These are phyloP conservation scores for Leptodermis oblonga DNA, from an alignment of 257 asterid species.

Conservation along the genomic window DNA sequence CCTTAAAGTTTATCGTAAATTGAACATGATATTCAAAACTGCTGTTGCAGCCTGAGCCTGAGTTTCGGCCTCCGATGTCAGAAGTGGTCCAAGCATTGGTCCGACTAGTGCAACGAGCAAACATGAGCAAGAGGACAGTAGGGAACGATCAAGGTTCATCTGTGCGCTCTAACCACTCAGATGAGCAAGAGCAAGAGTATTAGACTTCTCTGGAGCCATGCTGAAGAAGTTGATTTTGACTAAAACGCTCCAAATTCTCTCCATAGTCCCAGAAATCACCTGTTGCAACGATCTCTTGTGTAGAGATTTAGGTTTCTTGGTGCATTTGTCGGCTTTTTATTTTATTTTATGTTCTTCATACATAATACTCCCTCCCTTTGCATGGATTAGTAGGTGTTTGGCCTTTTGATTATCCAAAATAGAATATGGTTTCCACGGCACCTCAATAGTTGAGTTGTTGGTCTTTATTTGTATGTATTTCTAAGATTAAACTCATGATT, in stretches of 20 bases:
- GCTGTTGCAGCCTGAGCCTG: conserved; percentile 81
- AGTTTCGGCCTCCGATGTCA: conserved; percentile 96
- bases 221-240: background rate
- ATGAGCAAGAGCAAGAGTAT: conserved; percentile 46
- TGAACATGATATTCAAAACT: background rate
- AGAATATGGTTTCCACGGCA: background rate
- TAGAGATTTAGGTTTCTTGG: conserved; percentile 1
- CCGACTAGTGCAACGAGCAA: conserved; percentile 88
- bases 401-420: background rate
- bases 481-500: background rate
- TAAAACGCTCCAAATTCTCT: background rate
- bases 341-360: conserved; percentile 4
- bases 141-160: conserved; percentile 60
- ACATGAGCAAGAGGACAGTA: conserved; percentile 93
- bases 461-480: conserved; percentile 19
- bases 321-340: background rate
- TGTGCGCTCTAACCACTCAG: conserved; percentile 38
- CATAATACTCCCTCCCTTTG: background rate
- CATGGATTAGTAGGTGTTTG: background rate
- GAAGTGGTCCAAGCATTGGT: conserved; percentile 96
- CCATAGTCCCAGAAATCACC: too few relatives aligned
- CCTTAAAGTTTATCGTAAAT: too few relatives aligned
- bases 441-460: background rate
- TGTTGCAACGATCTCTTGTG: too few relatives aligned
- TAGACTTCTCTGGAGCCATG: background rate